Evolutionary conservation across 148 eudicot genomes (phyloP), one percentile per base, ranked within the genome.

Genomic region (Fallopia convolvulus): DNA sequence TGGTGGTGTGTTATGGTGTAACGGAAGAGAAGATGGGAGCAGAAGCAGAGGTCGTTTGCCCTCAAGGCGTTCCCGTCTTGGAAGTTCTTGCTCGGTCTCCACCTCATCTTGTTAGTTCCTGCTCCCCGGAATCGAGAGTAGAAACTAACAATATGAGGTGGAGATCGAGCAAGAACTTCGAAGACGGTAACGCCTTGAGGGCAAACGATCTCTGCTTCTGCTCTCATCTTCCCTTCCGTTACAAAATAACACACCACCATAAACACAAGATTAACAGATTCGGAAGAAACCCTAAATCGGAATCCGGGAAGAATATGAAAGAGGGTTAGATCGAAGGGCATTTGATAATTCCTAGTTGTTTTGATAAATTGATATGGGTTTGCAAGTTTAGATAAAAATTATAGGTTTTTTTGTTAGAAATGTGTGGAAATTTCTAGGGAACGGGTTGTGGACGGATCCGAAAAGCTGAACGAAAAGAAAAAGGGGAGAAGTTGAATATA

Each of bases 181-280:
- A n/a, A n/a, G n/a, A n/a, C n/a, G n/a, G n/a, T n/a, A n/a, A n/a
- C n/a, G n/a, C n/a, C n/a, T n/a, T n/a, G n/a, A n/a, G n/a, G 86
- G 60, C 88, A 76, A 56, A 88, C 87, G 3, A 88, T 76, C 77
- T 87, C 82, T 46, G 90, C 87, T 85, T 86, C 89, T 41, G 91
- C 90, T 77, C 82, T 89, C 95, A 91, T 89, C 68, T 70, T 85
- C 55, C 56, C 78, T 49, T 76, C 71, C 9, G 30, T 61, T 8
- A 70, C 58, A 78, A 53, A 53, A 44, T 44, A 72, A 46, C 75
- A 72, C 17, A 68, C 72, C 72, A 68, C 72, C 72, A 68, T 68
- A 68, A 36, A 68, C 72, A 66, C 71, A 68, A 18, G 30, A 8
- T 30, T 1, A 61, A 21, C 20, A 13, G 44, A 36, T 68, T 68